Percentiles rank a stretch among this genome's conserved stretches.
phyloP scores from a whole-genome alignment of 2,329 filamentous ascomycete species.

The Westerdykella ornata region DNA sequence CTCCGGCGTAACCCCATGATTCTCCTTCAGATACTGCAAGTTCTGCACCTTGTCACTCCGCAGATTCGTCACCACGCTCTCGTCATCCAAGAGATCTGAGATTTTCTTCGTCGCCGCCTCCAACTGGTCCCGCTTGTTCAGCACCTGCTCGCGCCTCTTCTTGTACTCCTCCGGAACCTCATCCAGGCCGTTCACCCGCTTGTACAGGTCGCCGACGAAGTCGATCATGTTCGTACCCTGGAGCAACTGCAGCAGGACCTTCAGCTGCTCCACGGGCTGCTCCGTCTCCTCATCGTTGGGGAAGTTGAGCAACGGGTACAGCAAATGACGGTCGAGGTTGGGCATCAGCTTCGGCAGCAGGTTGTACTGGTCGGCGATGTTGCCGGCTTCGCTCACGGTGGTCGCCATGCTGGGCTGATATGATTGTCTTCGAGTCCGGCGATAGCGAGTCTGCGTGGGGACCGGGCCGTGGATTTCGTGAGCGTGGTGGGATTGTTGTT shows the following conservation, averaged over 20 bases:
- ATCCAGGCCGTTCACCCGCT: constrained; percentile 75
- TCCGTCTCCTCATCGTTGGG: constrained; percentile 75
- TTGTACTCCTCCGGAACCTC: constrained; percentile 77
- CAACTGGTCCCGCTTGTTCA: constrained; percentile 73
- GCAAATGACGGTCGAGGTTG: constrained; percentile 89
- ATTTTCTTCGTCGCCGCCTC: constrained; percentile 87
- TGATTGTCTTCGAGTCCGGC: constrained; percentile 1
- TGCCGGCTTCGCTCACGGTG: constrained; percentile 21
- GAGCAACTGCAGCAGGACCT: constrained; percentile 86
- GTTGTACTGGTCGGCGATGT: constrained; percentile 65
- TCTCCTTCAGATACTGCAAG: constrained; percentile 95
- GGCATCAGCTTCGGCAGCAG: constrained; percentile 84
- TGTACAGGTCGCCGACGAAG: constrained; percentile 87
- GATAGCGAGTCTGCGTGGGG: constrained; percentile 8
- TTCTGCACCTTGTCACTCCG: constrained; percentile 97
- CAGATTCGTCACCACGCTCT: constrained; percentile 84
- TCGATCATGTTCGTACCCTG: constrained; percentile 99
- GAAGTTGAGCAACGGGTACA: constrained; percentile 95
- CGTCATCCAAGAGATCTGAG: constrained; percentile 74
- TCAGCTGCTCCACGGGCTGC: constrained; percentile 63
- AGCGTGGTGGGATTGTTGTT: constrained; percentile 11
- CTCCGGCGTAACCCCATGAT: constrained; percentile 86
- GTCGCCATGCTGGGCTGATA: constrained; percentile 3
- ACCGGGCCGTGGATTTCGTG: constrained; percentile 10
- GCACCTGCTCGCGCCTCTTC: constrained; percentile 81